Conservation (phyloP, 805 yeast genomes). For the Candida maris region DNA sequence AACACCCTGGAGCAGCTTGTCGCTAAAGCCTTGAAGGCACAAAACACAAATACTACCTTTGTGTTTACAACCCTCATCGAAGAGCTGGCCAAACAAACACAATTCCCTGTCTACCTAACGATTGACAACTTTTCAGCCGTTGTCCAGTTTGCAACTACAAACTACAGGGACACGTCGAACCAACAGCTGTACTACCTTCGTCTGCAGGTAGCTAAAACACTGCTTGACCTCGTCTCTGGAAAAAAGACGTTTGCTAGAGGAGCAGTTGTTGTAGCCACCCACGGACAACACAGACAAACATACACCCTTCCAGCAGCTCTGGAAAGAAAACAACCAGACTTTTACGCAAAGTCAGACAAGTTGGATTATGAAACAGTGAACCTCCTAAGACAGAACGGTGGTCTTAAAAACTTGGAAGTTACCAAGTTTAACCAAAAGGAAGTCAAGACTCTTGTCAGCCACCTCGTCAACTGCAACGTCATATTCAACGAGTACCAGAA, state of each 20-base stretch:
- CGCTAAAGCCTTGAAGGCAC: constrained; percentile 15
- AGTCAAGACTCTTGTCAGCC: constrained; percentile 38
- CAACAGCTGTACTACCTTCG: constrained; percentile 53
- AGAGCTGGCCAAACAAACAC: constrained; percentile 50
- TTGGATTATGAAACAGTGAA: constrained; percentile 57
- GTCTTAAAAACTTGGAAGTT: constrained; percentile 34
- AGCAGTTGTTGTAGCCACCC: constrained; percentile 60
- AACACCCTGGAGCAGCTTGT: constrained; percentile 45
- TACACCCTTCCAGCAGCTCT: constrained; percentile 60
- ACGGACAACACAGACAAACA: constrained; percentile 49
- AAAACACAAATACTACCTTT: constrained; percentile 32
- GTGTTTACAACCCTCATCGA: constrained; percentile 52
- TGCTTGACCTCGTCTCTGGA: constrained; percentile 56
- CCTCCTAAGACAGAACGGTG: constrained; percentile 34
- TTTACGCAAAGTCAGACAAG: constrained; percentile 46
- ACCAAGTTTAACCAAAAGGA: constrained; percentile 44
- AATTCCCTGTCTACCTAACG: constrained; percentile 59
- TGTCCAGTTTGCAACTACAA: constrained; percentile 50
- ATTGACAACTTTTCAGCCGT: constrained; percentile 73
- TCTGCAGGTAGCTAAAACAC: constrained; percentile 58
- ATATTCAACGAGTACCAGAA: constrained; percentile 33
- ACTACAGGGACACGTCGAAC: constrained; percentile 57
- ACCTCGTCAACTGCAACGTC: constrained; percentile 39
- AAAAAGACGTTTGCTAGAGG: constrained; percentile 51
- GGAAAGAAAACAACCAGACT: constrained; percentile 43